Percentiles rank a stretch among this genome's conserved stretches.
Conservation (phyloP, 768 basidiomycete species). For the Vishniacozyma victoriae region DNA sequence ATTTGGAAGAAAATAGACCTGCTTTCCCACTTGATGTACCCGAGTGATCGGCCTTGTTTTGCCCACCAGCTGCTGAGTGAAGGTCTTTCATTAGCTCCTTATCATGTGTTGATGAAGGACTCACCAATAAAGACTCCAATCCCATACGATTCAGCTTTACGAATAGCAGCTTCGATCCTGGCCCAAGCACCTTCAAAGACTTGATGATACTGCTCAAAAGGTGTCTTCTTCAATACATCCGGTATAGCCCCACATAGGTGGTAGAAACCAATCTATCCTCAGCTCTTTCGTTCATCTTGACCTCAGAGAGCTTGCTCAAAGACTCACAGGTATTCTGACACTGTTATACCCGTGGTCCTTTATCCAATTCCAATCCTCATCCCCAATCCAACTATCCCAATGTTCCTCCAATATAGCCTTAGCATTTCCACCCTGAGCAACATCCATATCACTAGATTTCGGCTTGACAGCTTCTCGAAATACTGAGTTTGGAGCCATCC, state of each 20-base stretch:
- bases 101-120: background rate
- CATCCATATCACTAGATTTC: constrained; percentile 57
- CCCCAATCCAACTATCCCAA: constrained; percentile 78
- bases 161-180: constrained; percentile 56
- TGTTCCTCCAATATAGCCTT: constrained; percentile 59
- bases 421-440: constrained; percentile 55
- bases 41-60: constrained; percentile 48
- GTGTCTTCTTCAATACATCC: constrained; percentile 60
- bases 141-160: constrained; percentile 60
- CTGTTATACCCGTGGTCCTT: constrained; percentile 56
- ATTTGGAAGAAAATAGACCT: constrained; percentile 31
- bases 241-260: constrained; percentile 73
- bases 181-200: constrained; percentile 62
- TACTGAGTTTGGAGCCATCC: constrained; percentile 59
- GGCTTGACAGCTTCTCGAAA: constrained; percentile 53
- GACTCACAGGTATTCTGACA: constrained; percentile 58
- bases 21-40: constrained; percentile 51
- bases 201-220: constrained; percentile 56
- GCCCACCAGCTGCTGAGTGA: constrained; percentile 70
- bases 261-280: constrained; percentile 62
- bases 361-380: constrained; percentile 69
- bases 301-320: constrained; percentile 54
- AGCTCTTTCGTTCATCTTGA: background rate
- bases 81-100: constrained; percentile 50
- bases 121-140: constrained; percentile 69